Base-by-base conservation (phyloP, 306 rosid species). In the Dryas alaskensis region DNA sequence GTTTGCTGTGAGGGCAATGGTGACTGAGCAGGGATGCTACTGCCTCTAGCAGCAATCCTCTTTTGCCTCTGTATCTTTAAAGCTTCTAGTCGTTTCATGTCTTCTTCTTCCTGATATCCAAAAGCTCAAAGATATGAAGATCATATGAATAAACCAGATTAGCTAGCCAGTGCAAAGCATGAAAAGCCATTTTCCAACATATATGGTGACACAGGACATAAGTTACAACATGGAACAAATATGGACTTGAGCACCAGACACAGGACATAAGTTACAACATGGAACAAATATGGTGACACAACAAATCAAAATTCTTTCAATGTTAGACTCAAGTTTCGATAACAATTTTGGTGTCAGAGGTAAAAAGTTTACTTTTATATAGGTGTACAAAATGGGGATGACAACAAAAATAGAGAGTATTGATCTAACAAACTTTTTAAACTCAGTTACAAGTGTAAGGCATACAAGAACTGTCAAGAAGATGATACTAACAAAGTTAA, bases 21-120 rank as follows among this genome's bases (percentile, higher is more conserved):
- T 53, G 87, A 79, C 58, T 76, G 84, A 53, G 85, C 67, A 73
- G 87, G 74, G 68, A n/a, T 52, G 77, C 87, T 76, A 81, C 88
- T 49, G 19, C 91, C 90, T 85, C 92, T 87, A 63, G 97, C 86
- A 74, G 98, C 96, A 78, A 92, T 95, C 82, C 99, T 95, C 87
- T 87, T 95, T 80, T 95, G 97, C 90, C 99, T 95, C 85, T 90
- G 88, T 42, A 87, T 84, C 86, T 92, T 95, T 63, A 95, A 79
- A 79, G 97, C 88, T 81, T 95, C 97, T 46, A 95, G 60, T 42
- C 99, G 90, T 80, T 90, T 95, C 31, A 76, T 66, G 64, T 84
- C 93, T 76, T 89, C 98, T 53, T 82, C 91, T 78, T 95, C 96
- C 99, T 95, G 80, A 58, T 79, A 49, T 65, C n/a, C 27, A 27